phyloP scores from a whole-genome alignment of 305 asterid species.

The Fraxinus dipetala region DNA sequence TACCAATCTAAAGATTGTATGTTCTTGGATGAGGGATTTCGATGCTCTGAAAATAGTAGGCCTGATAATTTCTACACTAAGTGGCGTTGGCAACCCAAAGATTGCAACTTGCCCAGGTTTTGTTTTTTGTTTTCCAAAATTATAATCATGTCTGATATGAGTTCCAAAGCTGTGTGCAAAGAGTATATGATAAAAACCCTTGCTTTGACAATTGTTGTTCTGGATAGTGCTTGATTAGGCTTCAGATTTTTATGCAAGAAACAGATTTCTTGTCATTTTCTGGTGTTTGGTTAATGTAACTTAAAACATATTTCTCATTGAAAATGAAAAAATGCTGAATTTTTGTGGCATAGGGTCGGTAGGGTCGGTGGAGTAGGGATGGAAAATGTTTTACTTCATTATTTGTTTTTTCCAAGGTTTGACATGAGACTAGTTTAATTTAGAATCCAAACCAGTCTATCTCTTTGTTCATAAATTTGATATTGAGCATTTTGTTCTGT shows the following conservation, averaged over 20 bases:
- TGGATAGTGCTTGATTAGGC: background rate
- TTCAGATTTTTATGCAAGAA: background rate
- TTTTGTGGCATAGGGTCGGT: background rate
- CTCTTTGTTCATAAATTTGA: background rate
- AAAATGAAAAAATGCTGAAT: background rate
- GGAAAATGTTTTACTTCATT: background rate
- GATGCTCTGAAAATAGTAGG: slow-evolving; percentile 78
- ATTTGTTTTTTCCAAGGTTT: background rate
- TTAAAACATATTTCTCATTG: background rate
- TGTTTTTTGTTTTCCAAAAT: background rate
- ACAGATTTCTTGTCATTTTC: background rate
- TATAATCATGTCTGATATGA: background rate
- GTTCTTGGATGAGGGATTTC: slow-evolving; percentile 74
- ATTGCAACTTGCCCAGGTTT: slow-evolving; percentile 90
- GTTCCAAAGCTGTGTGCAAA: background rate
- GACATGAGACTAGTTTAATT: background rate
- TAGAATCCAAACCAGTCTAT: background rate
- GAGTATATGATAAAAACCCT: background rate
- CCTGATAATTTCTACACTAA: slow-evolving; percentile 74
- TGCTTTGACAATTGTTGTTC: background rate
- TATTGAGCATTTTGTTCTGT: background rate
- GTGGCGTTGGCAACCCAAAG: slow-evolving; percentile 96
- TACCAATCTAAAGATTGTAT: slow-evolving; percentile 62
- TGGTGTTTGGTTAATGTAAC: slow-evolving; percentile 1
- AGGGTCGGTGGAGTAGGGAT: background rate